Evolutionary conservation across 805 yeast species (phyloP).

Genomic region (Wilhelminamyces savonicus): DNA sequence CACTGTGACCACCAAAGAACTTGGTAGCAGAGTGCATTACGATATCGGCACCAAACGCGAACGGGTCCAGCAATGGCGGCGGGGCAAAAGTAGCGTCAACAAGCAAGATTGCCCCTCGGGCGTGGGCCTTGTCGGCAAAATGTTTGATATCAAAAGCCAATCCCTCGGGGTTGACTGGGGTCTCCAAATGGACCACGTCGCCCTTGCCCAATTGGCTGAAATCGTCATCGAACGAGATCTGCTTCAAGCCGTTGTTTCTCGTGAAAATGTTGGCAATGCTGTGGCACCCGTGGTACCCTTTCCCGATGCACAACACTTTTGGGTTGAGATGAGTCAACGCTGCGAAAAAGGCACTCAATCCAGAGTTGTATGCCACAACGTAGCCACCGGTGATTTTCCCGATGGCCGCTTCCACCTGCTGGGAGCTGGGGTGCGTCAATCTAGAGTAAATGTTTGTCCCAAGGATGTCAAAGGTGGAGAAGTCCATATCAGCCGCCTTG

Average conservation of each 20-base stretch:
- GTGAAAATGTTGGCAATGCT: slow-evolving; percentile 60
- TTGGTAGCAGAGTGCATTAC: slow-evolving; percentile 93
- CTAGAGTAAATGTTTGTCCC: slow-evolving; percentile 54
- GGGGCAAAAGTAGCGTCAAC: slow-evolving; percentile 94
- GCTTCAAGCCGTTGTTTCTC: slow-evolving; percentile 53
- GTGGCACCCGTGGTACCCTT: slow-evolving; percentile 82
- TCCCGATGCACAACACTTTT: slow-evolving; percentile 64
- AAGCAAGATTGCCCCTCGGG: slow-evolving; percentile 63
- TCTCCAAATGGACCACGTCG: slow-evolving; percentile 80
- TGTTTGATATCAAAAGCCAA: slow-evolving; percentile 52
- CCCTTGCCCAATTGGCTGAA: slow-evolving; percentile 48
- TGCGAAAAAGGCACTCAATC: slow-evolving; percentile 77
- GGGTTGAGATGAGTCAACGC: slow-evolving; percentile 68
- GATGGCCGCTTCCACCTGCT: slow-evolving; percentile 61
- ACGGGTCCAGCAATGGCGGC: slow-evolving; percentile 80
- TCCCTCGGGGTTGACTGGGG: slow-evolving; percentile 87
- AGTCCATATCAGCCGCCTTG: slow-evolving; percentile 27
- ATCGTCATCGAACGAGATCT: slow-evolving; percentile 31
- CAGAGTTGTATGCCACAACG: slow-evolving; percentile 68
- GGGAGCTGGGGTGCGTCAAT: slow-evolving; percentile 64
- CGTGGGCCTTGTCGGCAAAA: slow-evolving; percentile 68
- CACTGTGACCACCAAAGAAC: slow-evolving; percentile 95
- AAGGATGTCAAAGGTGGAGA: slow-evolving; percentile 5
- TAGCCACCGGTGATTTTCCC: slow-evolving; percentile 55
- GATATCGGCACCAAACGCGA: slow-evolving; percentile 77